Evolutionary conservation across 768 basidiomycete species (phyloP), one percentile per base, ranked within the genome.

Genomic region (Lentinula boryana): DNA sequence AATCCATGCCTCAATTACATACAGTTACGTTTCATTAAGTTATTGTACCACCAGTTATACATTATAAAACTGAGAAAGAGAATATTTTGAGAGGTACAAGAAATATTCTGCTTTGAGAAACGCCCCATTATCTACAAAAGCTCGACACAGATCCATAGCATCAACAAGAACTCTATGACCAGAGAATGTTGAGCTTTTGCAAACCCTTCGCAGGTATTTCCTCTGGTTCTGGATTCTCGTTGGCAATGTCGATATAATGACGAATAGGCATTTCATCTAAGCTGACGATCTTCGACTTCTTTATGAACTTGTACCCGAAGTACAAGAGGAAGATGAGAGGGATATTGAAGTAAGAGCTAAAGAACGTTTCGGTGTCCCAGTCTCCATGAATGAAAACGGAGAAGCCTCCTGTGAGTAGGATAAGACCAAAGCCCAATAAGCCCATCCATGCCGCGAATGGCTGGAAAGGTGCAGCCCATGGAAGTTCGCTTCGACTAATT

Each of bases 401-500:
- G 35, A 48, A 62, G 16, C 71, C 72, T 64, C 78, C 75, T 65
- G 77, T 76, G 32, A 74, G 57, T 8, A 70, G 69, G 60, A 76
- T 71, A 35, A 76, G 69, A 32, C 61, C 71, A 6, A 73, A 74
- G 46, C 71, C 66, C 54, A 67, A 64, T 31, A 75, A 64, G 18
- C 74, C 77, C 64, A 74, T 70, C 72, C 70, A 76, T 1, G 76
- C 72, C 5, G 72, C 71, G 58, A 68, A 76, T 13, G 75, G 74
- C 60, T 72, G 74, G 61, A 76, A 74, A 15, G 77, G 76, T 13
- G 69, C 75, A 65, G 71, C 62, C 64, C 63, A 63, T 35, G 67
- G 63, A 3, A 66, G 57, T 10, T 46, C 62, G 54, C 62, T 63
- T 43, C 64, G 62, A 56, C 64, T 61, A 49, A 65, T 60, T 4